Base-by-base conservation (phyloP, 2,329 filamentous ascomycete genomes). In the Colletotrichum tofieldiae region DNA sequence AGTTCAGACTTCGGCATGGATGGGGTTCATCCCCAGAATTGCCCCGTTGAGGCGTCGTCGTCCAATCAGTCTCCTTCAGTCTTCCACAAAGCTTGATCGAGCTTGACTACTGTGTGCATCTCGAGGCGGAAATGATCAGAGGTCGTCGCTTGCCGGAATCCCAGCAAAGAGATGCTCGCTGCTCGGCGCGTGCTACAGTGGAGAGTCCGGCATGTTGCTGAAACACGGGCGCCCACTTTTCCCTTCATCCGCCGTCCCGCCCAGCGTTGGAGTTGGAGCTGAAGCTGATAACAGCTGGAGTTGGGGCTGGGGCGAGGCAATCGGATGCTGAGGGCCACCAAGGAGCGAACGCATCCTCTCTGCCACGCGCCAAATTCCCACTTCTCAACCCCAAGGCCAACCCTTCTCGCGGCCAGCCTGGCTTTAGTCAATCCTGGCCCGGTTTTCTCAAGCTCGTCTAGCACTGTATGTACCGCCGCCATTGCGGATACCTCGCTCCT, bases 61-160 rank as follows among this genome's bases (percentile, higher is more conserved):
- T 72, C 70, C 70, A 72, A 72, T 70, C 45, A 60, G 20, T n/a
- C n/a, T 7, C 14, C n/a, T 55, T 47, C 54, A 70, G 43, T 23
- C 59, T 45, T 43, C 66, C 54, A 60, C 54, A 69, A 72, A 72
- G 70, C 70, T 72, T 69, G 70, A 72, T 69, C 59, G 70, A 72
- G 59, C 70, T 72, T 72, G 65, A 70, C 70, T 65, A 55, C 54
- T 59, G 32, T 47, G 18, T 72, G 52, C 54, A 37, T 49, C 65
- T 51, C 59, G 39, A 70, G 70, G 59, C 64, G 65, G 70, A 59
- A 72, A 69, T 69, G 65, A 70, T 72, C 70, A 69, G 70, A 72
- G 70, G 32, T 23, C 26, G 37, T 20, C 43, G 49, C 39, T 20
- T 26, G 35, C n/a, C 60, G 37, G n/a, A 41, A 41, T 58, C 37